phyloP scores from a whole-genome alignment of 2,329 filamentous ascomycete species.

The Phaeomoniella chlamydospora region DNA sequence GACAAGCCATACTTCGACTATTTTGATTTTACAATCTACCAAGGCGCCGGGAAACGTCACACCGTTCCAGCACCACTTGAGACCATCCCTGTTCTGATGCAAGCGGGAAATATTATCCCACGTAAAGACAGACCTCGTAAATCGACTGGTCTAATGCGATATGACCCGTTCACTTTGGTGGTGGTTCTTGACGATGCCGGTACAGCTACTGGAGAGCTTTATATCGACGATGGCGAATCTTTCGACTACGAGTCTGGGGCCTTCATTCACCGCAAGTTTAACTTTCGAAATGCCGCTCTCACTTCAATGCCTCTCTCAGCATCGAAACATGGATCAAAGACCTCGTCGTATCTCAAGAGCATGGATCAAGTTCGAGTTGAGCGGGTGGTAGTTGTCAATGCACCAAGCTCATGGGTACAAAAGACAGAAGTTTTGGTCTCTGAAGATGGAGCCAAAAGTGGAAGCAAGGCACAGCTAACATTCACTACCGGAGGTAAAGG shows the following conservation, averaged over 20 bases:
- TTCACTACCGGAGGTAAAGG: conserved; percentile 40
- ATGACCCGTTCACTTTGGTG: conserved; percentile 87
- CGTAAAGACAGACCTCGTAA: conserved; percentile 78
- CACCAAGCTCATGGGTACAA: conserved; percentile 55
- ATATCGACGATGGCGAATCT: conserved; percentile 85
- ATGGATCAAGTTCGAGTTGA: conserved; percentile 64
- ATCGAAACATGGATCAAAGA: conserved; percentile 41
- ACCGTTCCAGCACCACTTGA: conserved; percentile 67
- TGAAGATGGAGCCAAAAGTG: conserved; percentile 31
- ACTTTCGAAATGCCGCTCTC: conserved; percentile 46
- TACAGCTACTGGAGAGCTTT: conserved; percentile 68
- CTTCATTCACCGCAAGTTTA: conserved; percentile 75
- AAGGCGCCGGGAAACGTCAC: conserved; percentile 54
- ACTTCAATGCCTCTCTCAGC: conserved; percentile 45
- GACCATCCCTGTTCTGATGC: conserved; percentile 80
- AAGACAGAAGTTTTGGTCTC: conserved; percentile 40
- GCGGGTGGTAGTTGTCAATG: conserved; percentile 71
- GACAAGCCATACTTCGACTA: conserved; percentile 90
- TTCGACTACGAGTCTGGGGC: conserved; percentile 78
- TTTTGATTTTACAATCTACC: conserved; percentile 69
- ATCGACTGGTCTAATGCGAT: conserved; percentile 78
- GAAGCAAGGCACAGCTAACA: conserved; percentile 39
- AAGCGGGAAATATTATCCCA: conserved; percentile 80
- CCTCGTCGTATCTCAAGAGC: conserved; percentile 59
- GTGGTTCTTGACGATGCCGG: conserved; percentile 54